These are phyloP conservation scores for Aspergillus tanneri DNA, from an alignment of 2,329 filamentous ascomycete species.

Conservation along the genomic window DNA sequence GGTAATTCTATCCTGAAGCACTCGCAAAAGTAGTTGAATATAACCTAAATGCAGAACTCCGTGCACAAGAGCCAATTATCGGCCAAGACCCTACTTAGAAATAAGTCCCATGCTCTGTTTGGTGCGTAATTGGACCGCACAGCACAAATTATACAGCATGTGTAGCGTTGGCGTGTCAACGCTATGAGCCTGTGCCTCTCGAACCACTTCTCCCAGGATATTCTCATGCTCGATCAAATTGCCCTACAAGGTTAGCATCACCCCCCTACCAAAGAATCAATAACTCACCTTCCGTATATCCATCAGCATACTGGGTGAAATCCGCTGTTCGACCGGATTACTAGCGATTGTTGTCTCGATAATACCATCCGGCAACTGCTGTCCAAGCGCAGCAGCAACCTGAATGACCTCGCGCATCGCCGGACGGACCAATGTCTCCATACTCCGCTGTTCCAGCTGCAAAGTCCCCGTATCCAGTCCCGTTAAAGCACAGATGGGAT, in stretches of 20 bases:
- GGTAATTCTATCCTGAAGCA: no score
- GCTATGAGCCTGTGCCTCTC: constrained; percentile 48
- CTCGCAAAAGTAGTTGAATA: no score
- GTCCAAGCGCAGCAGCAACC: constrained; percentile 47
- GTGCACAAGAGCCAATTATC: no score
- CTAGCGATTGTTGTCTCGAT: constrained; percentile 46
- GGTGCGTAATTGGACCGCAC: constrained; percentile 1
- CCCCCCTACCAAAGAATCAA: neutral
- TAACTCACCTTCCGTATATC: constrained; percentile 40
- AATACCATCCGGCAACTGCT: constrained; percentile 45
- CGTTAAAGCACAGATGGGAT: constrained; percentile 54
- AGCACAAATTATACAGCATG: constrained; percentile 8
- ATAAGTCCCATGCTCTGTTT: neutral
- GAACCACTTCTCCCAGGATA: constrained; percentile 54
- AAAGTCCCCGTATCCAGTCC: constrained; percentile 54
- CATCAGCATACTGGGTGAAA: constrained; percentile 36
- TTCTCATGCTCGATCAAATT: constrained; percentile 58
- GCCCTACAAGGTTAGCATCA: constrained; percentile 33
- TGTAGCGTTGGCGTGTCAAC: constrained; percentile 38
- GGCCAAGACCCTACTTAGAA: no score
- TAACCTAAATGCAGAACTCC: no score
- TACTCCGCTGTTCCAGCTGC: constrained; percentile 42
- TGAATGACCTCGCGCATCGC: constrained; percentile 49
- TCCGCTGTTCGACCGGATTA: constrained; percentile 49
- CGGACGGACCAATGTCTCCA: constrained; percentile 52